Evolutionary conservation across 2,329 filamentous ascomycete species (phyloP).

Genomic region (Fusarium sp.): DNA sequence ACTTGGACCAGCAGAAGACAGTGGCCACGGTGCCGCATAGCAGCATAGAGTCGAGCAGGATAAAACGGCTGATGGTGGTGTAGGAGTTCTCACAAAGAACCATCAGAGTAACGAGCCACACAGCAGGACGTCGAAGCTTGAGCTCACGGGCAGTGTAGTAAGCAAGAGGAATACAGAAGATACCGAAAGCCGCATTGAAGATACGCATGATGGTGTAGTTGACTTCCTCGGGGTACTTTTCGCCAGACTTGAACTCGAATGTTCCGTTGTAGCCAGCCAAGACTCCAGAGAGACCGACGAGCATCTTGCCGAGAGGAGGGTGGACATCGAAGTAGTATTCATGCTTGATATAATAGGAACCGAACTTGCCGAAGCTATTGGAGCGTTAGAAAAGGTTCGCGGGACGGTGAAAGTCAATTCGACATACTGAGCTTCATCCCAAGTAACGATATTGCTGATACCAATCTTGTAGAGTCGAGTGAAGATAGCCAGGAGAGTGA

Average conservation of each 20-base stretch:
- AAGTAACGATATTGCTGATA: slow-evolving; percentile 71
- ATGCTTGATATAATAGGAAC: slow-evolving; percentile 97
- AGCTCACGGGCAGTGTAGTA: slow-evolving; percentile 95
- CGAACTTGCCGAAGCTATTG: slow-evolving; percentile 89
- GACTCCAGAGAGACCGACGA: slow-evolving; percentile 94
- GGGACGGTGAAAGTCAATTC: background rate
- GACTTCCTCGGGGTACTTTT: slow-evolving; percentile 90
- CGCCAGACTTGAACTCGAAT: slow-evolving; percentile 99
- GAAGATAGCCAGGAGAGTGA: slow-evolving; percentile 69
- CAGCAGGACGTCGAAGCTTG: slow-evolving; percentile 82
- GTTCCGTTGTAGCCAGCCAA: slow-evolving; percentile 98
- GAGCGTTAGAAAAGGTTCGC: slow-evolving; percentile 31
- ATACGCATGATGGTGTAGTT: slow-evolving; percentile 99
- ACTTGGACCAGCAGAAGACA: slow-evolving; percentile 95
- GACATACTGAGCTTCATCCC: slow-evolving; percentile 72
- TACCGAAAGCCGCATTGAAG: slow-evolving; percentile 96
- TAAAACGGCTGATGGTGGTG: slow-evolving; percentile 98
- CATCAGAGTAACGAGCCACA: slow-evolving; percentile 96
- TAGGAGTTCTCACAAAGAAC: slow-evolving; percentile 99
- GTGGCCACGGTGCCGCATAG: slow-evolving; percentile 99
- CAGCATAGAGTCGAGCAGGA: slow-evolving; percentile 97
- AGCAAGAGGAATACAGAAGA: slow-evolving; percentile 88
- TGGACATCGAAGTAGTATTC: slow-evolving; percentile 97
- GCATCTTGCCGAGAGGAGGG: slow-evolving; percentile 96
- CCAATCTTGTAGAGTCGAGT: slow-evolving; percentile 76